Percentiles rank a stretch among this genome's conserved stretches.
Conservation (phyloP, 306 rosid genomes). For the Malus domestica region DNA sequence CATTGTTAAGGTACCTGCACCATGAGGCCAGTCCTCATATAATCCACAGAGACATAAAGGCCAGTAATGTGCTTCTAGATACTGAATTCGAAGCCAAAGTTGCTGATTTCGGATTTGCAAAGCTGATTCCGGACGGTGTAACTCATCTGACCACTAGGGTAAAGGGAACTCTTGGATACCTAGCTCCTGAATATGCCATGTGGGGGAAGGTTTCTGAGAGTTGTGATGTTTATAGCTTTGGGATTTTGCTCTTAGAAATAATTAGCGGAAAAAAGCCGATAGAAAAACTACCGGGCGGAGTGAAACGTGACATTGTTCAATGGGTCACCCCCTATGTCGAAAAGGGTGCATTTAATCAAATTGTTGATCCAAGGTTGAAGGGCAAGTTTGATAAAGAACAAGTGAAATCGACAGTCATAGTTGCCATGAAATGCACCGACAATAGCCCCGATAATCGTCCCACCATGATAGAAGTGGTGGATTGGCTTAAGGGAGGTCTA, state of each 20-base stretch:
- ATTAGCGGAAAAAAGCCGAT: constrained; percentile 67
- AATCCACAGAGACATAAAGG: constrained; percentile 85
- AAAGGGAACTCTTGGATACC: constrained; percentile 83
- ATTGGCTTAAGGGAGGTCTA: constrained; percentile 37
- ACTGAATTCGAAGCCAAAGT: constrained; percentile 65
- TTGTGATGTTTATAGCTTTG: constrained; percentile 86
- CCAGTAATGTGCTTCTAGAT: constrained; percentile 81
- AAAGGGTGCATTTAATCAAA: constrained; percentile 39
- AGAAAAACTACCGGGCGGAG: constrained; percentile 73
- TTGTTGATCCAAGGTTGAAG: constrained; percentile 54
- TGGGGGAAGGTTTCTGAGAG: constrained; percentile 87
- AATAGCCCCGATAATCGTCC: constrained; percentile 44
- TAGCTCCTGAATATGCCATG: constrained; percentile 96
- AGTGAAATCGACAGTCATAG: constrained; percentile 27
- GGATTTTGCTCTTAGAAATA: constrained; percentile 69
- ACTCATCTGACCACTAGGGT: constrained; percentile 79
- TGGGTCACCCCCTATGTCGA: constrained; percentile 60
- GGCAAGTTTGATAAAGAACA: constrained; percentile 41
- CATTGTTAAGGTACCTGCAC: constrained; percentile 61
- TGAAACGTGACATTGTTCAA: constrained; percentile 75
- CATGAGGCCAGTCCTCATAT: constrained; percentile 75
- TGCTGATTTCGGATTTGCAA: constrained; percentile 91
- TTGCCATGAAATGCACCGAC: constrained; percentile 56
- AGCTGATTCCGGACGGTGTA: constrained; percentile 76
- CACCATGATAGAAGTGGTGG: constrained; percentile 49